Base-by-base conservation (phyloP, 345 rosid genomes). In the Kernera saxatilis region DNA sequence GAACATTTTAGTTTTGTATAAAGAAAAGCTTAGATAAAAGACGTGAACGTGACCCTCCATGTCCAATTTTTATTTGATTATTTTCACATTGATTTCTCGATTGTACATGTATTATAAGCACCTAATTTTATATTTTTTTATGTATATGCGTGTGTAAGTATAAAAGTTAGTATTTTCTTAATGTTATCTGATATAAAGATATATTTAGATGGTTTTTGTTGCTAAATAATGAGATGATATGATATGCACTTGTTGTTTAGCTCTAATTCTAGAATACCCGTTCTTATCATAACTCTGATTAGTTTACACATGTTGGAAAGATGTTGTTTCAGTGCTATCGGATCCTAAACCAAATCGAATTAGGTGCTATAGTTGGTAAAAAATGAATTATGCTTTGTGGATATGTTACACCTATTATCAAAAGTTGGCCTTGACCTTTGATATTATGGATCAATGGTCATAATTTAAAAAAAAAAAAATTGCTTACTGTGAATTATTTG, bases 31-130 rank as follows among this genome's bases (percentile, higher is more conserved):
- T 44, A 23, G 25, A 56, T 2, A 23, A 19, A 50, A 61, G 75
- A 71, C 69, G 75, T 61, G 75, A 50, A 60, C 46, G 67, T 72
- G 76, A 52, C 62, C 19, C 40, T 52, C 23, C 63, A 17, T 72
- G 5, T 54, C 63, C 32, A 5, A 5, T 36, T 59, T 36, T 13
- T 43, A 2, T 22, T 48, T 13, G n/a, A 17, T 48, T 58, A 15
- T 11, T 36, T 48, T 23, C 49, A 36, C 51, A 37, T 57, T n/a
- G 45, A 3, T 5, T n/a, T 9, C 35, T 45, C 15, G 10, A 57
- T 10, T 37, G 25, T 15, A 23, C 70, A 50, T 50, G 48, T 35
- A 41, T 37, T 22, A 17, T 19, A 23, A 17, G 21, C 53, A 44
- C 49, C 21, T 59, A 43, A 27, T 46, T 33, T 25, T 36, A 17